Evolutionary conservation across 1,139 yeast genomes (phyloP).

Genomic region (Candida anutae): DNA sequence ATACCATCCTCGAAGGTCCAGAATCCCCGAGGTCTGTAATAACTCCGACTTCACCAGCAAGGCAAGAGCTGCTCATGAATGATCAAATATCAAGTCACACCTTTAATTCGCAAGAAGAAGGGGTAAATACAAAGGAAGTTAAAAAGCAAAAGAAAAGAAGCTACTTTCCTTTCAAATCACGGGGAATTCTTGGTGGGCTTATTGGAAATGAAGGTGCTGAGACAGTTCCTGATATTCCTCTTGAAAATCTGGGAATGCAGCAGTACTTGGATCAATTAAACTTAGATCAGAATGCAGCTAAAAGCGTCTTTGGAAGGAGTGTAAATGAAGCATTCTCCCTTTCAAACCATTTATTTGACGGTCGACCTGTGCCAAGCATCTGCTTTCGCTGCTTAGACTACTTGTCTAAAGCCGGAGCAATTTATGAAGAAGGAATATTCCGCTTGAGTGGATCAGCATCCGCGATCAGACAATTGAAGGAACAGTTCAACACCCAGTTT

Average conservation of each 20-base stretch:
- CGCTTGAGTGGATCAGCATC: constrained; percentile 87
- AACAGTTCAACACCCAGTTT: constrained; percentile 51
- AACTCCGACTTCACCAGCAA: neutral
- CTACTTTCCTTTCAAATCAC: constrained; percentile 50
- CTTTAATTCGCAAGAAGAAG: neutral
- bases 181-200: constrained; percentile 2
- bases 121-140: constrained; percentile 3
- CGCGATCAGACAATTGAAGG: constrained; percentile 64
- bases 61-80: neutral
- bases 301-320: constrained; percentile 59
- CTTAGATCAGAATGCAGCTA: constrained; percentile 27
- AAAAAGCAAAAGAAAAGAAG: constrained; percentile 49
- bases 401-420: constrained; percentile 59
- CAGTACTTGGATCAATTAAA: constrained; percentile 22
- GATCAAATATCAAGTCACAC: constrained; percentile 2
- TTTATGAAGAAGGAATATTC: constrained; percentile 85
- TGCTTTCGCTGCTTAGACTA: constrained; percentile 70
- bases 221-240: constrained; percentile 2
- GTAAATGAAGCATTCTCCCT: constrained; percentile 44
- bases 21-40: too few relatives aligned
- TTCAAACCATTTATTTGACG: constrained; percentile 41
- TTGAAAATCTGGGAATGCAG: constrained; percentile 2
- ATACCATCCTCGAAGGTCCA: neutral
- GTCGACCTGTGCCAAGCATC: constrained; percentile 61
- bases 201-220: constrained; percentile 1